A percentile compares a stretch with the other conserved stretches of the same genome.
Evolutionary conservation across 2,329 filamentous ascomycete genomes (phyloP).

Genomic region (Fusarium xylarioides): DNA sequence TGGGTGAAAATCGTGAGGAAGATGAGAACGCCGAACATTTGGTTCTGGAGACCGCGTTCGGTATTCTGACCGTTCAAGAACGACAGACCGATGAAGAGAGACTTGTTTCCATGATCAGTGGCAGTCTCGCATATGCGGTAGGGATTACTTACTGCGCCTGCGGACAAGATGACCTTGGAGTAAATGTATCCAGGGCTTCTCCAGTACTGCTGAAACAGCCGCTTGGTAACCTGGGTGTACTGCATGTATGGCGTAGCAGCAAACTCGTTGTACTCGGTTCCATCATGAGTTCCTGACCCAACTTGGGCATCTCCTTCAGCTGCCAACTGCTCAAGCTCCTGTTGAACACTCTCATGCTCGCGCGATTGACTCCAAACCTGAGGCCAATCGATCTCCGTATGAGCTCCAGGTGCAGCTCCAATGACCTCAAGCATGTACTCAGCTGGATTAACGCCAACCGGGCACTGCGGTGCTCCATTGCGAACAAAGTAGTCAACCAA

Average conservation of each 20-base stretch:
- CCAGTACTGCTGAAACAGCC: conserved; percentile 49
- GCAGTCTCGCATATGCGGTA: accelerated
- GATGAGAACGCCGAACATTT: conserved; percentile 78
- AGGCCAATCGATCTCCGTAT: conserved; percentile 51
- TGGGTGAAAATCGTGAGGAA: conserved; percentile 74
- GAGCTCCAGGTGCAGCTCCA: conserved; percentile 60
- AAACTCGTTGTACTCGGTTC: conserved; percentile 43
- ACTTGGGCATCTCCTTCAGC: background rate
- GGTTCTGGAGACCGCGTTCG: conserved; percentile 73
- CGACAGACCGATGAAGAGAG: conserved; percentile 74
- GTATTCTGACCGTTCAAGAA: conserved; percentile 70
- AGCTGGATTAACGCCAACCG: conserved; percentile 68
- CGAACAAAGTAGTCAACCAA: conserved; percentile 69
- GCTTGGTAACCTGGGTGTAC: conserved; percentile 49
- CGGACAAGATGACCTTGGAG: conserved; percentile 55
- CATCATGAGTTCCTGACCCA: background rate
- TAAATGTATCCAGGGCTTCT: conserved; percentile 68
- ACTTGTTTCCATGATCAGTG: conserved; percentile 13
- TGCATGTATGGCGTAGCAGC: conserved; percentile 45
- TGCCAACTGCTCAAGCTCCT: conserved; percentile 46
- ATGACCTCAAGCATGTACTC: conserved; percentile 70
- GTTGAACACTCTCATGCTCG: conserved; percentile 45
- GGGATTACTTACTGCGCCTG: conserved; percentile 44
- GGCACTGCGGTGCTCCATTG: conserved; percentile 66
- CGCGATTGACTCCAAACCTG: conserved; percentile 48